These are phyloP conservation scores for Lotus japonicus DNA, from an alignment of 306 rosid species.

Conservation along the genomic window DNA sequence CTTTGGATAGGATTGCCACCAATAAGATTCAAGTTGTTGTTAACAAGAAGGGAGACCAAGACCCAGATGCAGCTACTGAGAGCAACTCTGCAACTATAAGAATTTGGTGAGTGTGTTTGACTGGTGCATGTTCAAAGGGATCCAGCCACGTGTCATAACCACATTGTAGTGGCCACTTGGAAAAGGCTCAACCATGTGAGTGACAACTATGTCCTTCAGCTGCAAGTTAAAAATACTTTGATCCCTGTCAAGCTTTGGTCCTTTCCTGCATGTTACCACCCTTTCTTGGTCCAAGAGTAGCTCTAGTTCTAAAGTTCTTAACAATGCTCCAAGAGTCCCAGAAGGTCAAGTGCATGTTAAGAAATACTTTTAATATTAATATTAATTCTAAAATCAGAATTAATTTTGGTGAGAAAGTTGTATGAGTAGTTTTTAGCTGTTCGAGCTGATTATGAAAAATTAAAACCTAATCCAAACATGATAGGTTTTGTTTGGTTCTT, in stretches of 20 bases:
- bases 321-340: too few relatives aligned
- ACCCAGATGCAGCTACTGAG: neutral
- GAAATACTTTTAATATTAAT: too few relatives aligned
- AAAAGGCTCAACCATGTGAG: conserved; percentile 33
- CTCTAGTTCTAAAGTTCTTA: neutral
- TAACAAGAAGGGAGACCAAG: conserved; percentile 23
- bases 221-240: conserved; percentile 4
- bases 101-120: conserved; percentile 12
- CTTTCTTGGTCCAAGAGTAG: conserved; percentile 6
- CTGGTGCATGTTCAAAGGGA: conserved; percentile 10
- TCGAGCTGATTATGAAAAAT: too few relatives aligned
- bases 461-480: too few relatives aligned
- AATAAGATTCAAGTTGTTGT: conserved; percentile 14
- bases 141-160: conserved; percentile 26
- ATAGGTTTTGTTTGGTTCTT: too few relatives aligned
- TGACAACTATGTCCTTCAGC: conserved; percentile 31
- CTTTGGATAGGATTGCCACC: neutral
- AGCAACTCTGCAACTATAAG: too few relatives aligned
- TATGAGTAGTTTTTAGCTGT: too few relatives aligned
- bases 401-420: too few relatives aligned
- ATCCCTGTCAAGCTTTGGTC: neutral
- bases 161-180: conserved; percentile 18
- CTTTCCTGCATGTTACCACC: neutral
- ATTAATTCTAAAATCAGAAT: too few relatives aligned
- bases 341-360: too few relatives aligned